Base-by-base conservation (phyloP, 345 rosid genomes). In the Brassica rapa region DNA sequence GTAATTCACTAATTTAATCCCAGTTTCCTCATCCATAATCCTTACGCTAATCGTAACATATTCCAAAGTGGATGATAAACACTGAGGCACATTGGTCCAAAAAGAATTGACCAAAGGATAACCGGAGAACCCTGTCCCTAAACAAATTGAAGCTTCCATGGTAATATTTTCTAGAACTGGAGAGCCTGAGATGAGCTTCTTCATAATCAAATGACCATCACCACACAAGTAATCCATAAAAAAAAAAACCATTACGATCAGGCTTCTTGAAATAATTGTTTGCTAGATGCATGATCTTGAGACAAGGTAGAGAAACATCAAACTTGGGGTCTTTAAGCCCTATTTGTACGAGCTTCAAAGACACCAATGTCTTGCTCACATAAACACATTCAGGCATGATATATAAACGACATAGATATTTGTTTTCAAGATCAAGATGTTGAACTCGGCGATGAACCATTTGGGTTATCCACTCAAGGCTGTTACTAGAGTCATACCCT, bases 251-350 rank as follows among this genome's bases (percentile, higher is more conserved):
- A 6, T 35, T 7, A n/a, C 5, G 21, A 51, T 51, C 57, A 15
- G 21, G 8, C 8, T 6, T 2, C 25, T 1, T 3, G 12, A 61
- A 12, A 6, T 1, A 32, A 33, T 30, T 5, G 0, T 46, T 5
- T 1, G 0, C 4, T 5, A 76, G 61, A 8, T 30, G 11, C 74
- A 69, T 12, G n/a, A 6, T 32, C 71, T 77, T 63, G 66, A 77
- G 69, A 77, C 66, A 25, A 53, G 75, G 80, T 6, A 77, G 15
- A 24, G 70, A 70, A 33, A 77, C 63, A 49, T 8, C 62, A 29
- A 43, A 68, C 37, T 43, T 12, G 3, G 68, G 61, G 23, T 11
- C 1, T 32, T 59, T 56, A n/a, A 61, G 15, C 19, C 11, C 68
- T 25, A 41, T n/a, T 1, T 24, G 1, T 12, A 41, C 76, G 6